Base-by-base conservation (phyloP, 23 red algal genomes). In the Agarophyton chilense region DNA sequence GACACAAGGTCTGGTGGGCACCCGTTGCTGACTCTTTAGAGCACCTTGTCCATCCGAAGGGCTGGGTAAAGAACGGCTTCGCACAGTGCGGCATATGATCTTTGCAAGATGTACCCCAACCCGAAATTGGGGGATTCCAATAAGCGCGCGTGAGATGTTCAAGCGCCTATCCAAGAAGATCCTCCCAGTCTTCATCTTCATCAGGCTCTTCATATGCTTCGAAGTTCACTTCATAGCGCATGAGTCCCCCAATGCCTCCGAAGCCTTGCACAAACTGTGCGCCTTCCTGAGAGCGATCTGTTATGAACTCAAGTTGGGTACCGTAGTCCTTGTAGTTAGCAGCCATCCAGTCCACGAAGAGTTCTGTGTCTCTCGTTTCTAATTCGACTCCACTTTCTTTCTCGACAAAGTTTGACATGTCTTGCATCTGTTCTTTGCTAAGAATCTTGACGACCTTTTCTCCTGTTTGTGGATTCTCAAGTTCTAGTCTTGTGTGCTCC, bases 261-360 rank as follows among this genome's bases (percentile, higher is more conserved):
- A 98, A 98, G n/a, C 96, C 96, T 41, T 91, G 81, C 1, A 98
- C 96, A 86, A 98, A 98, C 72, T 98, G 96, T 40, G 80, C 88
- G 33, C 96, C 96, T 86, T 98, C 96, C 34, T 94, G 92, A 31
- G 87, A 94, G 45, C 87, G 76, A 81, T 98, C 84, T 25, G 96
- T 95, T 36, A 98, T 90, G 88, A 98, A 93, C 55, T 98, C 96
- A 19, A 98, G 64, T 32, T 79, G 65, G 4, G 96, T 94, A 53
- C 96, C 96, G 67, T 93, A 98, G 25, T 90, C 64, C 81, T 95
- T 98, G 61, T 98, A 98, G 68, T 98, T 91, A 47, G 94, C 92
- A 1, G 96, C 96, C 34, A 98, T 54, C 96, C 96, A 98, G 70
- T 98, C 96, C 4, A 98, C 96, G 51, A 95, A 93, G 10, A 88